These are phyloP conservation scores for Tolypocladium pustulatum DNA, from an alignment of 2,329 filamentous ascomycete genomes.

Conservation along the genomic window DNA sequence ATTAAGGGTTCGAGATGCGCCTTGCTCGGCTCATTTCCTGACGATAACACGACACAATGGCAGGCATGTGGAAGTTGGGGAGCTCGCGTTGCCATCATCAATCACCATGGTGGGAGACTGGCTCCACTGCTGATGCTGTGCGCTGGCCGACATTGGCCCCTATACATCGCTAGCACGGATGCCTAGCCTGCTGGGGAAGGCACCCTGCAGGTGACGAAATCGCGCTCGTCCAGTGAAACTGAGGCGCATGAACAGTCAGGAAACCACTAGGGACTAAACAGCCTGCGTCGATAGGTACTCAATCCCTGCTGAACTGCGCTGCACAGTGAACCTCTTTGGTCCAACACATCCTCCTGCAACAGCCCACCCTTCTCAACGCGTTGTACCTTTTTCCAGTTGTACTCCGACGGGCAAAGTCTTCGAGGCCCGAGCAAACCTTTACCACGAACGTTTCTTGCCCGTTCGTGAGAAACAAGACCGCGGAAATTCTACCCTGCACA, in stretches of 20 bases:
- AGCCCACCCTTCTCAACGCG: background rate
- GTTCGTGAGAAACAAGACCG: background rate
- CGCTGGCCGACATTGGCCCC: background rate
- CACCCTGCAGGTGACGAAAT: background rate
- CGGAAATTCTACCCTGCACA: background rate
- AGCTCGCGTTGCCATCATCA: background rate
- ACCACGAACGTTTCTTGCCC: background rate
- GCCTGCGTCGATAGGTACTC: too few species aligned
- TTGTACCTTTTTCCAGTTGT: background rate
- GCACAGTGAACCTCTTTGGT: background rate
- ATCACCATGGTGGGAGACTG: background rate
- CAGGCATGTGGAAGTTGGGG: background rate
- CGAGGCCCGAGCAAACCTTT: background rate
- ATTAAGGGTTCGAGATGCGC: background rate
- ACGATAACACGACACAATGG: background rate
- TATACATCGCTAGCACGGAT: background rate
- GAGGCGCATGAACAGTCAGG: constrained; percentile 3
- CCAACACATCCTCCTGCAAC: background rate
- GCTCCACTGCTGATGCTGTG: background rate
- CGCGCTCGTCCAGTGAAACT: background rate
- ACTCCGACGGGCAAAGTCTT: background rate
- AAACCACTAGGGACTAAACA: background rate
- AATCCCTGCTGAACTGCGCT: background rate
- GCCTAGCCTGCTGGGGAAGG: background rate
- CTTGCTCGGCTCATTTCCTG: background rate